Percentiles rank a stretch among this genome's conserved stretches.
These are phyloP conservation scores for Vaccinium macrocarpon DNA, from an alignment of 148 eudicot species.

Conservation along the genomic window DNA sequence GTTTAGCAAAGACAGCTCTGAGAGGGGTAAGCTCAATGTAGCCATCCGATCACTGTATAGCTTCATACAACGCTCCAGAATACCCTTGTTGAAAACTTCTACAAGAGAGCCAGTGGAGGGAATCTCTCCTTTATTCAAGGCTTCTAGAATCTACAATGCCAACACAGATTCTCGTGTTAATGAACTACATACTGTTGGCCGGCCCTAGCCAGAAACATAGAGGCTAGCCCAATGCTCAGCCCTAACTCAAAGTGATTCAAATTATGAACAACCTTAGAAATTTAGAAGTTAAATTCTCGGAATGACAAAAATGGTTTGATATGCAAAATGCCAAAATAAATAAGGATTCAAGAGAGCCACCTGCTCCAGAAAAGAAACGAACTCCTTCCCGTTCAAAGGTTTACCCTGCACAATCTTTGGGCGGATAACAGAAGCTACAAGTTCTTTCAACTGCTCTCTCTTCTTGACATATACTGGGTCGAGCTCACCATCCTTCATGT, in stretches of 20 bases:
- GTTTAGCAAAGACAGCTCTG: constrained; percentile 46
- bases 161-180: background rate
- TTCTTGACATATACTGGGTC: constrained; percentile 72
- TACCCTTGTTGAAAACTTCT: constrained; percentile 90
- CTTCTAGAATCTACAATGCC: constrained; percentile 75
- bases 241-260: background rate
- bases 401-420: constrained; percentile 98
- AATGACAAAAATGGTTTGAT: background rate
- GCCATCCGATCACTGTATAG: constrained; percentile 68
- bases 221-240: background rate
- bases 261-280: background rate
- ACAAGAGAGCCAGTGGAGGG: constrained; percentile 99
- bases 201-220: background rate
- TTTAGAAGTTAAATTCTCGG: constrained; percentile 1
- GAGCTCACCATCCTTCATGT: constrained; percentile 86
- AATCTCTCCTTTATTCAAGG: constrained; percentile 97
- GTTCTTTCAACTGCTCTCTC: constrained; percentile 73
- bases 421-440: constrained; percentile 64
- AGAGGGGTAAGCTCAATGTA: constrained; percentile 52
- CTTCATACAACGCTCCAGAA: constrained; percentile 82
- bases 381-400: constrained; percentile 80
- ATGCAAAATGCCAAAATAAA: constrained; percentile 2
- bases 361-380: constrained; percentile 88
- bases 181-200: background rate
- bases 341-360: constrained; percentile 31